Base-by-base conservation (phyloP, 805 yeast genomes). In the Cyberlindnera petersonii region DNA sequence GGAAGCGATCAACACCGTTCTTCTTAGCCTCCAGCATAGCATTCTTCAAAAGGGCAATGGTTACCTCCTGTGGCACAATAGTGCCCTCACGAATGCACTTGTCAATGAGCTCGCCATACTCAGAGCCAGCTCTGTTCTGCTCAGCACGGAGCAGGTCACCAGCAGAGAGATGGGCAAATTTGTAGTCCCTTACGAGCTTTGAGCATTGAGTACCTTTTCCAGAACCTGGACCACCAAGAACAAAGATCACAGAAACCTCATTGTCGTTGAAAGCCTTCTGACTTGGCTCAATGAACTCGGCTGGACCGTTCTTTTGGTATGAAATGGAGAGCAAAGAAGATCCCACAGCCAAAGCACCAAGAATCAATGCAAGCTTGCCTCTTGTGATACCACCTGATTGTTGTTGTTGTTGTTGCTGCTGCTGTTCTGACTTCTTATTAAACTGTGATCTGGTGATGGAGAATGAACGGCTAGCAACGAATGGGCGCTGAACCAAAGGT, bases 171-270 rank as follows among this genome's bases (percentile, higher is more conserved):
- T 91, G 98, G 23, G 83, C 81, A 61, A 89, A 93, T 14, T 81
- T 79, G 59, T 76, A 83, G 52, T 88, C 86, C 16, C 73, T 64
- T 31, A 91, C 97, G 40, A 91, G 71, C 56, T 78, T 85, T 23
- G 81, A 82, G 68, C 97, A 86, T 64, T 91, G 98, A 1, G 98
- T 91, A 41, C 98, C 98, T 60, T 93, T 93, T 31, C 98, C 98
- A 21, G 95, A 86, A 16, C 98, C 98, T 5, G 98, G 98, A 4
- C 98, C 98, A 31, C 98, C 98, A 23, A 91, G 75, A 15, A 91
- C 96, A 61, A 86, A 91, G 20, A 89, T 72, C 5, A 91, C 95
- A 20, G 85, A 77, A 21, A 85, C 79, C 40, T 86, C 80, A 27
- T 78, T 77, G 3, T 73, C 71, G 9, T 73, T 64, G 58, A 85